phyloP scores from a whole-genome alignment of 345 rosid genomes.

The Camelina sativa region DNA sequence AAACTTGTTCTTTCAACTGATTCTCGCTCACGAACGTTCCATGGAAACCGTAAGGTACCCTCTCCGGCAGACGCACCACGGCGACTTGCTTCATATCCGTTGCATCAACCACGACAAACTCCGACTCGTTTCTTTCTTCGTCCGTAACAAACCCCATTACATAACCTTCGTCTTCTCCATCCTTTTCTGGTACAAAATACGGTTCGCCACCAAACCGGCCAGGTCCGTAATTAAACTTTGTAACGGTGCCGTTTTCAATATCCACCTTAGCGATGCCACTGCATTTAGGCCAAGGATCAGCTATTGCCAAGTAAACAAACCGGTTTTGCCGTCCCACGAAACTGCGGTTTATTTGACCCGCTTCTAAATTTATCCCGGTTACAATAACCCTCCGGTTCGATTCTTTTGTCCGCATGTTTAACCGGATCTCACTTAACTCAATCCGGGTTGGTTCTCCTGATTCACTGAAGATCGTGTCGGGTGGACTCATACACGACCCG shows the following conservation, averaged over 20 bases:
- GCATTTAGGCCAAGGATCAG: constrained; percentile 82
- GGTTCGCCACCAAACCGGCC: constrained; percentile 75
- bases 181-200: constrained; percentile 47
- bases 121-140: constrained; percentile 58
- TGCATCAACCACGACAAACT: constrained; percentile 59
- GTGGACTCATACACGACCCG: constrained; percentile 82
- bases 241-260: constrained; percentile 48
- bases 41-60: constrained; percentile 84
- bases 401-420: constrained; percentile 58
- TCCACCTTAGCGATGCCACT: constrained; percentile 73
- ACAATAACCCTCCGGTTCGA: constrained; percentile 48
- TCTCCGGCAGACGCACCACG: constrained; percentile 53
- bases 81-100: constrained; percentile 60
- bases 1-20: constrained; percentile 54
- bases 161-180: constrained; percentile 55
- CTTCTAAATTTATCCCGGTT: constrained; percentile 63
- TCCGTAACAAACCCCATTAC: constrained; percentile 65
- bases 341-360: constrained; percentile 57
- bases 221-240: constrained; percentile 52
- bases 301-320: constrained; percentile 69
- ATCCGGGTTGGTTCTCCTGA: constrained; percentile 39
- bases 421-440: constrained; percentile 58
- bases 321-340: constrained; percentile 54
- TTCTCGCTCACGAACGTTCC: constrained; percentile 61
- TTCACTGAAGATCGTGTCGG: constrained; percentile 68